Percentiles rank a stretch among this genome's conserved stretches.
These are phyloP conservation scores for Starmerella bombi DNA, from an alignment of 805 yeast genomes.

Conservation along the genomic window DNA sequence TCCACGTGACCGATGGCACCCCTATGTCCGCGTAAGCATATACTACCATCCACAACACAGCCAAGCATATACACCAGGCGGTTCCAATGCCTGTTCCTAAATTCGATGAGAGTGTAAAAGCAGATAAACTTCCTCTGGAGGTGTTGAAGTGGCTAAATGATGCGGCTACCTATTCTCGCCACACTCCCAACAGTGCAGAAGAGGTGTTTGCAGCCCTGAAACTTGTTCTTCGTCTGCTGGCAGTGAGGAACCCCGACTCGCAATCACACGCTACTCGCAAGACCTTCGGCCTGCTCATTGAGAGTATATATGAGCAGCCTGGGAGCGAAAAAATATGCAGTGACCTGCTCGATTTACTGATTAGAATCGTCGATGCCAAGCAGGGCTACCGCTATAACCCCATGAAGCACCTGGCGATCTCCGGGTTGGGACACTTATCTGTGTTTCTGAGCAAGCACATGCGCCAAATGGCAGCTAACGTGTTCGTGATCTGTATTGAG, in stretches of 20 bases:
- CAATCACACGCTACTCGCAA: constrained; percentile 18
- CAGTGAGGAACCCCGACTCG: constrained; percentile 18
- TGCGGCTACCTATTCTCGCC: constrained; percentile 12
- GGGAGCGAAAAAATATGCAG: constrained; percentile 8
- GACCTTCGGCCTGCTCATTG: constrained; percentile 19
- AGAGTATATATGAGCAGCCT: constrained; percentile 10
- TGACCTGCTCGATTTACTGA: constrained; percentile 15
- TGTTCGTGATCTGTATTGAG: constrained; percentile 17
- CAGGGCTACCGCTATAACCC: constrained; percentile 14
- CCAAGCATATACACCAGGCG: neutral
- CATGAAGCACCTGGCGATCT: constrained; percentile 20
- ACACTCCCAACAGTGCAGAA: constrained; percentile 8
- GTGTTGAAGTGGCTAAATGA: constrained; percentile 17
- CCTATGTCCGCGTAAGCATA: neutral
- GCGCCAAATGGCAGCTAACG: constrained; percentile 18
- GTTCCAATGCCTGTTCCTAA: constrained; percentile 7
- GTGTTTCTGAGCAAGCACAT: constrained; percentile 7
- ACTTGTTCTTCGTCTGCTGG: constrained; percentile 16
- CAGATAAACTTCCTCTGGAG: constrained; percentile 13
- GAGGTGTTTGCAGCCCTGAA: constrained; percentile 12
- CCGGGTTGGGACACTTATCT: constrained; percentile 17
- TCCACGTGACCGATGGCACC: neutral
- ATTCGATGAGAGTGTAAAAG: constrained; percentile 14
- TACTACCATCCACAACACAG: neutral
- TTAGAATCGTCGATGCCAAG: constrained; percentile 17